Evolutionary conservation across 306 rosid species (phyloP).

Genomic region (Mucuna pruriens): DNA sequence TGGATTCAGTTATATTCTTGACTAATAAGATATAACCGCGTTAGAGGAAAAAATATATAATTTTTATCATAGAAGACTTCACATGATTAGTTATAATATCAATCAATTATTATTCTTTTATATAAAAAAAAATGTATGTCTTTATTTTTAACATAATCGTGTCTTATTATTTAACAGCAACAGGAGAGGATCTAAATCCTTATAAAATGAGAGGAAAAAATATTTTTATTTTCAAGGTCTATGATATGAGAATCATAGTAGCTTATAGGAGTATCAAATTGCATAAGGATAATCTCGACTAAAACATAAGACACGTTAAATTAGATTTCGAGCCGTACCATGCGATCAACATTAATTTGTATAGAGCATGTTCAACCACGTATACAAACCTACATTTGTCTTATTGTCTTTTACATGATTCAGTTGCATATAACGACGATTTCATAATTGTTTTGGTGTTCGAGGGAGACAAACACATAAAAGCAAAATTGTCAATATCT

Average conservation of each 20-base stretch:
- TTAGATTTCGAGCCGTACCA: conserved; percentile 7
- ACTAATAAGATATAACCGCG: neutral
- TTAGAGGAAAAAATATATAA: neutral
- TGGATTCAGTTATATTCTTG: neutral
- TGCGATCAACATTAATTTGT: neutral
- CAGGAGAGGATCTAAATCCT: neutral
- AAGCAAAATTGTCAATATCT: conserved; percentile 16
- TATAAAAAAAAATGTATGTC: neutral
- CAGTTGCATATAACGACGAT: conserved; percentile 3
- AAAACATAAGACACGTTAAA: neutral
- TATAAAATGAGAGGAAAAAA: neutral
- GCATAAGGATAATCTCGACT: neutral
- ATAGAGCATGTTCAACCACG: neutral
- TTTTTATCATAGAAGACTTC: neutral
- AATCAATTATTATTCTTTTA: neutral
- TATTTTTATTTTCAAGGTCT: too few relatives aligned
- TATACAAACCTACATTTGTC: neutral
- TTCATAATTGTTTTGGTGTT: conserved; percentile 12
- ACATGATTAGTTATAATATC: neutral
- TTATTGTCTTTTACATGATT: conserved; percentile 8
- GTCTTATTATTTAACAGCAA: neutral
- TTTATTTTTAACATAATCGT: neutral
- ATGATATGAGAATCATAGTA: neutral
- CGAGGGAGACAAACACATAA: neutral
- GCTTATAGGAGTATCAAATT: neutral